Evolutionary conservation across 805 yeast genomes (phyloP), one percentile per base, ranked within the genome.

Genomic region (Vanderwaltozyma tropicalis): DNA sequence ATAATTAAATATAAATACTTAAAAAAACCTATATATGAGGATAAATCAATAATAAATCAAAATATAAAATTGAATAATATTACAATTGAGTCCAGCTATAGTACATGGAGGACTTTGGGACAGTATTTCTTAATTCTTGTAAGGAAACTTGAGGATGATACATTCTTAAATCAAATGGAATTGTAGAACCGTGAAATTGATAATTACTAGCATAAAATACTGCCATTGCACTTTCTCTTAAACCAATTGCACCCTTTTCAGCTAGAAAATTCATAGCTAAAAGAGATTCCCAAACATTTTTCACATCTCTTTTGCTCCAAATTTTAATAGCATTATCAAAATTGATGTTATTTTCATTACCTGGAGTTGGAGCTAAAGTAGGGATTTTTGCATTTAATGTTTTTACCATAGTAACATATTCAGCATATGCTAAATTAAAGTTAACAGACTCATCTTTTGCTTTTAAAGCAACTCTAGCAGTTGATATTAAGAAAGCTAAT

Each of bases 401-500:
- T 38, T 71, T 69, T 31, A 76, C 65, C 66, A 78, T 69, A 2
- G 61, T 64, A n/a, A 53, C 51, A 57, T 85, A 89, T 55, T 89
- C 97, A 24, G 76, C 78, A 55, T 78, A 80, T 0, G 79, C 81
- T 41, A 86, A 61, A 46, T 82, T 83, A 59, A 87, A 78, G 55
- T 85, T 88, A 15, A 84, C 70, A n/a, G 45, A 31, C 68, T 67
- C 75, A 18, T 74, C 58, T 16, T 72, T 77, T 21, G 68, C 67
- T 47, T 78, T 81, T 35, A 73, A 66, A 18, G 75, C 66, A 36
- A 79, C 78, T 32, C 96, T 66, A 0, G 94, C 84, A 0, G 88
- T 80, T 31, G 86, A 75, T 5, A 88, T 75, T 12, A 85, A 60
- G 29, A 89, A 52, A 14, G 81, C 71, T 33, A 80, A 54, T 50